These are phyloP conservation scores for Ottelia alismoides DNA, from an alignment of 106 monocot species.

Conservation along the genomic window DNA sequence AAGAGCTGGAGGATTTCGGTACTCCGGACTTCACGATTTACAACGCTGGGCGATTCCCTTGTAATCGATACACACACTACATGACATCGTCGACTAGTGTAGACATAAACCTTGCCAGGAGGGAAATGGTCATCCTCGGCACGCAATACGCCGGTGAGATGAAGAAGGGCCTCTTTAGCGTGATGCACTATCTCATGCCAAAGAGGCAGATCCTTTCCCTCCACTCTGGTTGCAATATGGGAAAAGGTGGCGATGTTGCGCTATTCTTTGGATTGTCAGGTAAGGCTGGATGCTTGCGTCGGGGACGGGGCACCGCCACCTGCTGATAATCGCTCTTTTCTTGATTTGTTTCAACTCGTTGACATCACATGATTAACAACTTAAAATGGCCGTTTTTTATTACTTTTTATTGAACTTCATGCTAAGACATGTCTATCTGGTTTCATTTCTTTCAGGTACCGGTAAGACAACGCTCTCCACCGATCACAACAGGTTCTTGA, in stretches of 20 bases:
- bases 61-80: slow-evolving; percentile 99
- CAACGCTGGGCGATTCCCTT: slow-evolving; percentile 91
- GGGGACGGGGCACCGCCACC: slow-evolving; percentile 15
- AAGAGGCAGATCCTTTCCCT: slow-evolving; percentile 68
- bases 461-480: slow-evolving; percentile 93
- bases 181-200: slow-evolving; percentile 99
- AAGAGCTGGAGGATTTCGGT: slow-evolving; percentile 92
- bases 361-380: no score
- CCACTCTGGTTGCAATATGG: slow-evolving; percentile 97
- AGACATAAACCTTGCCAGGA: slow-evolving; percentile 80
- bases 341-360: no score
- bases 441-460: slow-evolving; percentile 36
- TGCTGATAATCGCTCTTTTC: no score
- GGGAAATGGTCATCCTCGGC: slow-evolving; percentile 97
- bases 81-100: slow-evolving; percentile 99
- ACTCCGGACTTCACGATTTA: slow-evolving; percentile 96
- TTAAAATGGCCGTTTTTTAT: no score
- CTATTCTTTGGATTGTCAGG: slow-evolving; percentile 98
- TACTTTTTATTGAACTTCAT: no score
- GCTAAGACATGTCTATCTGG: no score
- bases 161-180: slow-evolving; percentile 98
- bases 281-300: slow-evolving; percentile 23
- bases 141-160: slow-evolving; percentile 98
- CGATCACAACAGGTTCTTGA: slow-evolving; percentile 75
- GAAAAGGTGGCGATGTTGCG: slow-evolving; percentile 79